Base-by-base conservation (phyloP, 2,329 filamentous ascomycete genomes). In the Aspergillus ustus region DNA sequence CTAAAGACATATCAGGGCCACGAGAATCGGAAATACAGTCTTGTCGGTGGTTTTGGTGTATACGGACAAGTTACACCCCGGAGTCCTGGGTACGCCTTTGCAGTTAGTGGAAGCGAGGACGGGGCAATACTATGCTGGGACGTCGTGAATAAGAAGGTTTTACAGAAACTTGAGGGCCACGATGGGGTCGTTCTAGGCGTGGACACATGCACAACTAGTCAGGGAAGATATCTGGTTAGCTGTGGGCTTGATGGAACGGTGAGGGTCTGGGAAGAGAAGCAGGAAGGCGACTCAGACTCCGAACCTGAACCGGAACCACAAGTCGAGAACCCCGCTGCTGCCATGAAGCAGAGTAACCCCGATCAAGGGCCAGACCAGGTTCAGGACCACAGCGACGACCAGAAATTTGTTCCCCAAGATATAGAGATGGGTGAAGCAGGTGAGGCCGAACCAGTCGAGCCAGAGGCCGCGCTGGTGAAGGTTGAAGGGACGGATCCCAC, bases 1-100 rank as follows among this genome's bases (percentile, higher is more conserved):
- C 90, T 97, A 71, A 99, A 99, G 83, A 99, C 95, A 15, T 99
- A 98, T 77, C 93, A 97, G 75, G 95, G 95, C 0, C 95, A 98
- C 72, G 80, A 82, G 58, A 99, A 99, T 75, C 84, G 87, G 58
- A 89, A 89, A 63, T 98, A 91, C 77, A 94, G 92, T 66, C 84
- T 98, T n/a, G 87, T 87, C 2, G 92, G 93, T 4, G 89, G 89
- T 45, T 97, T 98, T 72, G 93, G 92, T 13, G 83, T 86, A 1
- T 89, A 90, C 65, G 81, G 82, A 45, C 62, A 70, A 61, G 44
- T 49, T 15, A 50, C 43, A 22, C 57, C 72, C 53, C 67, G 75
- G 62, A 76, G 64, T 49, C 68, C 71, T 22, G 65, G 67, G 15
- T 70, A 78, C 62, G 85, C 83, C 0, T 96, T 96, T 70, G 86